A percentile compares a stretch with the other conserved stretches of the same genome.
phyloP scores from a whole-genome alignment of 2,329 filamentous ascomycete species.

The Fusarium xyrophilum region DNA sequence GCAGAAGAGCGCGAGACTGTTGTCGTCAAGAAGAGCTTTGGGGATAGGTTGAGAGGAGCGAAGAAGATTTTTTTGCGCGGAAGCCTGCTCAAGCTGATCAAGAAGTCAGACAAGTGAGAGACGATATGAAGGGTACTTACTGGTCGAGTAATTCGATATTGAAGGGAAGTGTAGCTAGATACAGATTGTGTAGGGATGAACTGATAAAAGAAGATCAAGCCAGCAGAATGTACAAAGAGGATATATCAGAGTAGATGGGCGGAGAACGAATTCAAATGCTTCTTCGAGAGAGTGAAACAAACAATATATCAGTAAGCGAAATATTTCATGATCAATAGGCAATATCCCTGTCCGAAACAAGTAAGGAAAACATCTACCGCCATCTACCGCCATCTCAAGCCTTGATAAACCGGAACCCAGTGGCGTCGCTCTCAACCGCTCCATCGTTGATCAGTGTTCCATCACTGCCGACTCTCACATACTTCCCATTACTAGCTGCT shows the following conservation, averaged over 20 bases:
- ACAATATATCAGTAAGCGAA: accelerated
- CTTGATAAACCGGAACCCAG: not conserved
- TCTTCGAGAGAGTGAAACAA: not conserved
- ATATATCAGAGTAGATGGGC: too few species aligned
- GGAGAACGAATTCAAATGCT: not conserved
- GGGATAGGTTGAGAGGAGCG: not conserved
- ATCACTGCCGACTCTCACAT: too few species aligned
- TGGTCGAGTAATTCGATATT: not conserved
- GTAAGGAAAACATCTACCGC: too few species aligned
- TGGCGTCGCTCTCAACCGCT: not conserved
- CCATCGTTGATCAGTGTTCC: too few species aligned
- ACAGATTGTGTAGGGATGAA: too few species aligned
- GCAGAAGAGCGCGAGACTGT: accelerated
- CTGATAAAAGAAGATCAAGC: accelerated
- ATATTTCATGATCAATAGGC: not conserved
- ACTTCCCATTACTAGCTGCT: too few species aligned
- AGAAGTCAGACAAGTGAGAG: not conserved
- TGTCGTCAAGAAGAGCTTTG: not conserved
- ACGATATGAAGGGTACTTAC: not conserved
- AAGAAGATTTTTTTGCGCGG: not conserved
- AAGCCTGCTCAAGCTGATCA: not conserved
- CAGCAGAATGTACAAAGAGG: too few species aligned
- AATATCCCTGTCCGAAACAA: too few species aligned
- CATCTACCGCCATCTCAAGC: not conserved
- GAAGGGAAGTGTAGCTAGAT: not conserved